Evolutionary conservation across 306 rosid species (phyloP), one percentile per base, ranked within the genome.

Genomic region (Fagus crenata): DNA sequence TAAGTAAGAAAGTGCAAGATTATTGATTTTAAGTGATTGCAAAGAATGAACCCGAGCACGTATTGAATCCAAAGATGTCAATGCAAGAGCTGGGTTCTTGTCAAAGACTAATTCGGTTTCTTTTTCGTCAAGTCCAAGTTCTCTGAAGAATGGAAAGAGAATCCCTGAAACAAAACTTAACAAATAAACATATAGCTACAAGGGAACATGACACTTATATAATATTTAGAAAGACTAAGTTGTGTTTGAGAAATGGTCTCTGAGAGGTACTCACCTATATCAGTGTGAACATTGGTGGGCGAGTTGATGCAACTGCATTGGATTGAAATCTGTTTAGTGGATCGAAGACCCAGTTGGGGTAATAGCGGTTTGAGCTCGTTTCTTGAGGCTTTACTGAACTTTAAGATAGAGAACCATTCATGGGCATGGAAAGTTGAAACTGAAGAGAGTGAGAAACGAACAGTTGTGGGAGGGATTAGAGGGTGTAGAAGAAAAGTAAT

Each of bases 231-330:
- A 68, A 53, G 49, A 7, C 46, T 33, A 22, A 17, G 61, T 54
- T 42, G 54, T 89, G 89, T 88, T 87, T 81, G 97, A 86, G 9
- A 76, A 85, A 9, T 64, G 53, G 88, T 8, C 84, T 83, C 9
- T 3, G 61, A 86, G 86, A 84, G 63, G 56, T 6, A 71, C 82
- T 82, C 81, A 92, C 97, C 87, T 12, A 3, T 51, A 13, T 82
- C 77, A 7, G 49, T 15, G 1, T n/a, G 6, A 37, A 67, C 6
- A 54, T 2, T 71, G 75, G 82, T 0, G 5, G 55, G n/a, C 40
- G 84, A 56, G 56, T 13, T 75, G 7, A 41, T 32, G 75, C 74
- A 42, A 49, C 85, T 74, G 82, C 86, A 84, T 61, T 15, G 83
- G 53, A 78, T 51, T 61, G 73, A 79, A 36, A 55, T 3, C 37